These are phyloP conservation scores for Fusarium armeniacum DNA, from an alignment of 2,329 filamentous ascomycete species.

Conservation along the genomic window DNA sequence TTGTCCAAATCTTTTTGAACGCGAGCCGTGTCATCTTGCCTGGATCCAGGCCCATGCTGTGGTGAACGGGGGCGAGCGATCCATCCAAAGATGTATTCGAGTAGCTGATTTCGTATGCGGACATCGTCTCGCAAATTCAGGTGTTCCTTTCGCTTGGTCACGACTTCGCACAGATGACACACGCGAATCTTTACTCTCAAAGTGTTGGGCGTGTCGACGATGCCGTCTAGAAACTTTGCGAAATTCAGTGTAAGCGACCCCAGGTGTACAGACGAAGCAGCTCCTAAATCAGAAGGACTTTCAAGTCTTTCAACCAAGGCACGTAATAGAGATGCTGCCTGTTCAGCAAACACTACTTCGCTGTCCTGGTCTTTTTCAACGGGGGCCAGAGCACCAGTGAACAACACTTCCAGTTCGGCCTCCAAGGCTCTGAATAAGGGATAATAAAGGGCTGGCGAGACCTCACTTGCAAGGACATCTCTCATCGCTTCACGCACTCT, in stretches of 20 bases:
- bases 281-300: slow-evolving; percentile 72
- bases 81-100: slow-evolving; percentile 78
- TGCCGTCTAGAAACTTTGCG: slow-evolving; percentile 74
- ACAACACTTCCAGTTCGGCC: slow-evolving; percentile 73
- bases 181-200: slow-evolving; percentile 77
- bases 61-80: slow-evolving; percentile 72
- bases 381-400: slow-evolving; percentile 68
- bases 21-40: slow-evolving; percentile 69
- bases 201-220: slow-evolving; percentile 68
- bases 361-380: slow-evolving; percentile 68
- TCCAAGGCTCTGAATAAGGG: slow-evolving; percentile 75
- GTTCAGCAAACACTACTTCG: slow-evolving; percentile 76
- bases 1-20: slow-evolving; percentile 76
- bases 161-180: slow-evolving; percentile 75
- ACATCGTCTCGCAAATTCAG: slow-evolving; percentile 78
- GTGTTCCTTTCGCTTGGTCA: slow-evolving; percentile 76
- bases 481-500: slow-evolving; percentile 76
- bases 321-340: slow-evolving; percentile 73
- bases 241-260: slow-evolving; percentile 75
- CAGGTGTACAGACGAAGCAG: slow-evolving; percentile 74
- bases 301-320: slow-evolving; percentile 75
- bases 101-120: slow-evolving; percentile 75
- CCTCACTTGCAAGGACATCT: slow-evolving; percentile 75
- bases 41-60: slow-evolving; percentile 56
- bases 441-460: slow-evolving; percentile 72